phyloP scores from a whole-genome alignment of 257 asterid genomes.

The Ocimum tenuiflorum region DNA sequence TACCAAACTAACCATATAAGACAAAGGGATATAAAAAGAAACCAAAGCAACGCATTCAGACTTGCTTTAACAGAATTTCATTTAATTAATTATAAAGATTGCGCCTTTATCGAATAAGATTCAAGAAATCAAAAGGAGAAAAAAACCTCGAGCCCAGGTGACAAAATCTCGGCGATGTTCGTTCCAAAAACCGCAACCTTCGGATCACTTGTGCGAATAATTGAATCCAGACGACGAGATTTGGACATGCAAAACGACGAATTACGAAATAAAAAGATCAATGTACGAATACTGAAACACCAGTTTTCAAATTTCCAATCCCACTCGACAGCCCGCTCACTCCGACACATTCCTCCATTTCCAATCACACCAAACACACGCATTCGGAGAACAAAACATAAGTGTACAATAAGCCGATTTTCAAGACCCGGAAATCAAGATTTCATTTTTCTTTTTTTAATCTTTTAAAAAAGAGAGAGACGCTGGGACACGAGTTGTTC shows the following conservation, averaged over 20 bases:
- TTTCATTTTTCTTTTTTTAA: background rate
- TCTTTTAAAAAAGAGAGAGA: conserved; percentile 12
- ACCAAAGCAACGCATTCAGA: conserved; percentile 6
- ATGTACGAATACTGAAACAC: background rate
- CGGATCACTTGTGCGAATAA: conserved; percentile 13
- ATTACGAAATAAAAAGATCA: conserved; percentile 10
- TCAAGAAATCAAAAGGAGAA: conserved; percentile 7
- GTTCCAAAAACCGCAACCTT: conserved; percentile 17
- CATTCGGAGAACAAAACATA: background rate
- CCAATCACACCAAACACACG: background rate
- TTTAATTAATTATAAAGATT: conserved; percentile 16
- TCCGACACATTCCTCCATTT: background rate
- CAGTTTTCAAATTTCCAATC: conserved; percentile 2
- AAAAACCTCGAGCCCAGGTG: conserved; percentile 23
- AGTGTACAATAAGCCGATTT: conserved; percentile 13
- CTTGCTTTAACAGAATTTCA: conserved; percentile 18
- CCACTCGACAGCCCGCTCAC: too few relatives aligned
- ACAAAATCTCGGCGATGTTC: conserved; percentile 8
- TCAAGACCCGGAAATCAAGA: conserved; percentile 15
- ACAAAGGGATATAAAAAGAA: conserved; percentile 21
- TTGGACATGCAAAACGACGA: conserved; percentile 24
- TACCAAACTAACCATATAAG: conserved; percentile 37
- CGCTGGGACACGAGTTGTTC: conserved; percentile 42
- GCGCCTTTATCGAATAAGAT: conserved; percentile 20
- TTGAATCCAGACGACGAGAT: conserved; percentile 12